Evolutionary conservation across 192 early-diverging fungal genomes (phyloP).

Genomic region (Lunasporangiospora selenospora): DNA sequence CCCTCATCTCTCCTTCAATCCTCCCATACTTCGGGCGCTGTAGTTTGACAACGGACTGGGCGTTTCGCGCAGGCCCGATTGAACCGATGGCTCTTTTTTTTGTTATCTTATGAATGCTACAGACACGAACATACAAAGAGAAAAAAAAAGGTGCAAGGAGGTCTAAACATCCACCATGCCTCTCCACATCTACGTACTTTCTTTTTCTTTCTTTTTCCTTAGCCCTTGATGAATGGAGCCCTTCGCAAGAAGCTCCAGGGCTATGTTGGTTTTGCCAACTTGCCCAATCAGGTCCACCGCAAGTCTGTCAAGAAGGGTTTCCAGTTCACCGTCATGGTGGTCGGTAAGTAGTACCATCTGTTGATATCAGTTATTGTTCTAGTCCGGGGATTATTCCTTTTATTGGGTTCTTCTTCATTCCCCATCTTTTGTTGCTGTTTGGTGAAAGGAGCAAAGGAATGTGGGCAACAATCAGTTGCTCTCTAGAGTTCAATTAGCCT

Average conservation of each 20-base stretch:
- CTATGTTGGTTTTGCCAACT: constrained; percentile 90
- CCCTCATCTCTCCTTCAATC: too few species aligned
- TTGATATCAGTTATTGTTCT: neutral
- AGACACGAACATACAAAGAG: neutral
- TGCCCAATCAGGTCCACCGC: constrained; percentile 94
- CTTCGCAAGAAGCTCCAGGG: constrained; percentile 54
- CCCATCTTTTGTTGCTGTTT: too few species aligned
- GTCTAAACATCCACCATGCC: neutral
- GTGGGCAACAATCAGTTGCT: too few species aligned
- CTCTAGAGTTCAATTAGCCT: too few species aligned
- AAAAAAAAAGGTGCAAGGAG: neutral
- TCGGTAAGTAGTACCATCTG: constrained; percentile 65
- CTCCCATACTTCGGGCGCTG: too few species aligned
- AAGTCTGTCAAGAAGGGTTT: constrained; percentile 96
- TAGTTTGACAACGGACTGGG: too few species aligned
- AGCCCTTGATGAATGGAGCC: constrained; percentile 35
- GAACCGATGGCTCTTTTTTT: too few species aligned
- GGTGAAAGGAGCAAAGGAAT: too few species aligned
- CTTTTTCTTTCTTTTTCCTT: neutral
- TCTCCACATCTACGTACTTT: neutral
- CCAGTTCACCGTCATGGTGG: constrained; percentile 96
- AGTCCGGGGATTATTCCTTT: neutral
- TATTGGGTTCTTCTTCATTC: too few species aligned
- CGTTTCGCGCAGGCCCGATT: too few species aligned
- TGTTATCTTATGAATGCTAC: neutral